Evolutionary conservation across 169 alveolate genomes (phyloP).

Genomic region (Plasmodium reichenowi): DNA sequence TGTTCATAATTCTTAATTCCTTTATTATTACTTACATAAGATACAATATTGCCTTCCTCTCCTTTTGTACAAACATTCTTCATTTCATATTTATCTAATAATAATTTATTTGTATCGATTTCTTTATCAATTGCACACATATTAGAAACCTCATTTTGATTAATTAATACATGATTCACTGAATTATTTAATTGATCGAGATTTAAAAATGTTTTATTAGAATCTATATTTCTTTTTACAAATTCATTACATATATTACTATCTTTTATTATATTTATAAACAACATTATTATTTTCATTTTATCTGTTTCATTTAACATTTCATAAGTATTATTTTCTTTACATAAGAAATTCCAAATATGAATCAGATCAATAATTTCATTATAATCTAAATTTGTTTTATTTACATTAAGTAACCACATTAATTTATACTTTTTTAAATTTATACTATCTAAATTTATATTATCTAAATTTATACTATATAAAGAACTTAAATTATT

Average conservation of each 20-base stretch:
- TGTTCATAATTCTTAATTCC: too few relatives aligned
- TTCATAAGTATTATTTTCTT: slow-evolving; percentile 22
- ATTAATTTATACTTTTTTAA: slow-evolving; percentile 5
- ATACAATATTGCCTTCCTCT: not conserved
- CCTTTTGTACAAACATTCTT: not conserved
- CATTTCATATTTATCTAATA: not conserved
- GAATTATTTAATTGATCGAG: not conserved
- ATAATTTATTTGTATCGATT: not conserved
- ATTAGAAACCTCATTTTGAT: not conserved
- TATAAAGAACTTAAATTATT: not conserved
- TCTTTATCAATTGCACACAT: not conserved
- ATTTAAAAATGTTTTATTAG: too few relatives aligned
- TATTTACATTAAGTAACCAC: slow-evolving; percentile 7
- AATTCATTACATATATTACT: slow-evolving; percentile 9
- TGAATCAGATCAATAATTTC: slow-evolving; percentile 10
- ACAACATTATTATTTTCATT: slow-evolving; percentile 4
- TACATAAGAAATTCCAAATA: slow-evolving; percentile 18
- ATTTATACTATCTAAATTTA: slow-evolving; percentile 2
- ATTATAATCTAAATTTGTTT: not conserved
- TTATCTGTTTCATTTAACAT: slow-evolving; percentile 19
- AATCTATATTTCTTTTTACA: not conserved
- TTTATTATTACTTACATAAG: too few relatives aligned
- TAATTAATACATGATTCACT: not conserved
- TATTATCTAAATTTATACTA: too few relatives aligned
- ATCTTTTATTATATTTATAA: slow-evolving; percentile 20